Base-by-base conservation (phyloP, 345 rosid genomes). In the Bruguiera gymnorhiza region DNA sequence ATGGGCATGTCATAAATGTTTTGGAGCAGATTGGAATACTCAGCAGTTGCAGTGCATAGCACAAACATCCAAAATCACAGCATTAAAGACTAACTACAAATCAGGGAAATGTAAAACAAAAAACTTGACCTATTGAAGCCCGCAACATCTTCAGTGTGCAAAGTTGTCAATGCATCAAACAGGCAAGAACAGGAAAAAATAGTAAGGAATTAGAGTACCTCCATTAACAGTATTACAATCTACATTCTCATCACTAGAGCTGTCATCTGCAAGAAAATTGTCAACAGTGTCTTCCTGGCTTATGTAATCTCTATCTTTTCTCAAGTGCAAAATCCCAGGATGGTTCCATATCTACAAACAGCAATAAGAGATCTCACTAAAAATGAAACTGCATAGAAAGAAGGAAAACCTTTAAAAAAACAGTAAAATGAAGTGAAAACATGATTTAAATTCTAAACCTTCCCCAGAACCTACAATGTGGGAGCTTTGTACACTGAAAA, bases 271-370 rank as follows among this genome's bases (percentile, higher is more conserved):
- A 72, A 78, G 82, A 76, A 84, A 75, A 79, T 82, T 92, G 69
- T 92, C 97, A 60, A 76, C 84, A 75, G 86, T 76, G 70, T 92
- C 97, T 71, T 90, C 98, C 69, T 77, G 92, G 63, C 76, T 82
- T 19, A 76, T 75, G 57, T 75, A 73, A 76, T 78, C 90, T 76
- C 85, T 84, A 78, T 89, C 86, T 75, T 94, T 96, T 71, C 80
- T 92, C 87, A 96, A 76, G 79, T 92, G 98, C 76, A 92, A 79
- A 79, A 96, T 96, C 67, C 98, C 97, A 71, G 99, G 99, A 86
- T 96, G 99, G 81, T 96, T 96, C 92, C 96, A 89, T 79, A 96
- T 92, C 99, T 96, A 82, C 75, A 66, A 84, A 60, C 51, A 31
- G 77, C 65, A 71, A 75, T 8, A 59, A 68, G 65, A 53, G 54